These are phyloP conservation scores for Pseudogymnoascus verrucosus DNA, from an alignment of 2,329 filamentous ascomycete species.

Conservation along the genomic window DNA sequence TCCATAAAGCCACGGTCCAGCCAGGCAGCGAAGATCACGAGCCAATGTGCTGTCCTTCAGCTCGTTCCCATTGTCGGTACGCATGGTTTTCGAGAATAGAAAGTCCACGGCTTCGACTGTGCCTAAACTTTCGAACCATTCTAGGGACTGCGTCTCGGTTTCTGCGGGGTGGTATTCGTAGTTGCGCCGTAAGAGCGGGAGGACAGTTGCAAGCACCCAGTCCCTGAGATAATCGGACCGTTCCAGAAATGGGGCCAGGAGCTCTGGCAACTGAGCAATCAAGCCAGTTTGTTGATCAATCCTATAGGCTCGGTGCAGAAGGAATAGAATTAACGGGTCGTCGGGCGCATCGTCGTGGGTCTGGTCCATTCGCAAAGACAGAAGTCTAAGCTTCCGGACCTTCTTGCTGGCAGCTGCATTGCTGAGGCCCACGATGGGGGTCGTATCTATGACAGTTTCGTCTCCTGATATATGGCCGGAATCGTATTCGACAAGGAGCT, in stretches of 20 bases:
- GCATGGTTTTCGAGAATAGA: slow-evolving; percentile 51
- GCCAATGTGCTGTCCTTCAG: slow-evolving; percentile 35
- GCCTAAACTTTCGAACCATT: slow-evolving; percentile 54
- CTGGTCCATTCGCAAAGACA: slow-evolving; percentile 46
- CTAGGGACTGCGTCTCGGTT: slow-evolving; percentile 42
- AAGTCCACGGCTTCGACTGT: slow-evolving; percentile 51
- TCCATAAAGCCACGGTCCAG: slow-evolving; percentile 68
- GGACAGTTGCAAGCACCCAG: slow-evolving; percentile 61
- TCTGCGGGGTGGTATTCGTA: slow-evolving; percentile 57
- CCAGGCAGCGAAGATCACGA: slow-evolving; percentile 58
- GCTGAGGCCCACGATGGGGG: slow-evolving; percentile 48
- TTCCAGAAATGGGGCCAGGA: slow-evolving; percentile 61
- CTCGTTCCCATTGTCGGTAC: slow-evolving; percentile 23
- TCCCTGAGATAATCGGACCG: slow-evolving; percentile 52
- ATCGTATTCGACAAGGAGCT: slow-evolving; percentile 49
- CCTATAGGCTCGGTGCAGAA: slow-evolving; percentile 58
- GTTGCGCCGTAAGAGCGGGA: slow-evolving; percentile 62
- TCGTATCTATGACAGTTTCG: slow-evolving; percentile 42
- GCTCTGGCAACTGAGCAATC: slow-evolving; percentile 56
- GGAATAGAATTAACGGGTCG: slow-evolving; percentile 54
- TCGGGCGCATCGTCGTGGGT: slow-evolving; percentile 39
- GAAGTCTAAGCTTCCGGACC: slow-evolving; percentile 54
- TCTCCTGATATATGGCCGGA: slow-evolving; percentile 23
- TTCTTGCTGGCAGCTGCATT: slow-evolving; percentile 58
- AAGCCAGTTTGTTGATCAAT: slow-evolving; percentile 68